Conservation (phyloP, 106 monocot species). For the Dendrobium nobile region DNA sequence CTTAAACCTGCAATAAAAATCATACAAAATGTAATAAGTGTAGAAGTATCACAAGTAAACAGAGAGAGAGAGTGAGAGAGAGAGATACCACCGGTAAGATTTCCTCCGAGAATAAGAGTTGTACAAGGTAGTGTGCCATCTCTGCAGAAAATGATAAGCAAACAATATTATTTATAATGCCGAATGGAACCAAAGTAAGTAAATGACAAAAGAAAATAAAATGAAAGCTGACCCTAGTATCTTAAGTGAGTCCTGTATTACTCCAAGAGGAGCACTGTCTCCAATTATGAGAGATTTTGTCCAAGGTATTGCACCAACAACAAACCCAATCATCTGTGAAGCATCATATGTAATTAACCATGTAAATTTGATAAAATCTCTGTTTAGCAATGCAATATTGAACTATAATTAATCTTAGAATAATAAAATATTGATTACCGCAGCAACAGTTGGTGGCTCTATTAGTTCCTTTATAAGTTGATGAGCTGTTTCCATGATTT, state of each 20-base stretch:
- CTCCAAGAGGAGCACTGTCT: slow-evolving; percentile 32
- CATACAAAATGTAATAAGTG: no score
- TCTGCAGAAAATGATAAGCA: slow-evolving; percentile 20
- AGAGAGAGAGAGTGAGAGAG: not conserved
- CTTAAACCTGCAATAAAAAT: slow-evolving; percentile 1
- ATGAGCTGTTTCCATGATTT: slow-evolving; percentile 11
- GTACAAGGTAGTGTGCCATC: slow-evolving; percentile 57
- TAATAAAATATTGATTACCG: slow-evolving; percentile 16
- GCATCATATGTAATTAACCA: not conserved
- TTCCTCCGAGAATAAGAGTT: slow-evolving; percentile 73
- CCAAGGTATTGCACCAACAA: slow-evolving; percentile 49
- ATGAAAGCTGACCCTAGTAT: slow-evolving; percentile 42
- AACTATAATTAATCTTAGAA: not conserved
- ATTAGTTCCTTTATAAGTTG: slow-evolving; percentile 30
- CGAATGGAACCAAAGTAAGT: not conserved
- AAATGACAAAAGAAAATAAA: not conserved
- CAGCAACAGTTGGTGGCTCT: slow-evolving; percentile 43
- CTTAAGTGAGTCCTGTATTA: slow-evolving; percentile 40
- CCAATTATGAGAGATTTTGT: slow-evolving; percentile 53
- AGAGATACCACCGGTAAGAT: slow-evolving; percentile 41
- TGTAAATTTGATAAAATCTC: not conserved
- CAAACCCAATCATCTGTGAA: slow-evolving; percentile 44
- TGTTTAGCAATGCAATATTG: not conserved
- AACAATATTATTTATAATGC: no score
- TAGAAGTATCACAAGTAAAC: not conserved